These are phyloP conservation scores for Aquilaria malaccensis DNA, from an alignment of 345 rosid genomes.

Conservation along the genomic window DNA sequence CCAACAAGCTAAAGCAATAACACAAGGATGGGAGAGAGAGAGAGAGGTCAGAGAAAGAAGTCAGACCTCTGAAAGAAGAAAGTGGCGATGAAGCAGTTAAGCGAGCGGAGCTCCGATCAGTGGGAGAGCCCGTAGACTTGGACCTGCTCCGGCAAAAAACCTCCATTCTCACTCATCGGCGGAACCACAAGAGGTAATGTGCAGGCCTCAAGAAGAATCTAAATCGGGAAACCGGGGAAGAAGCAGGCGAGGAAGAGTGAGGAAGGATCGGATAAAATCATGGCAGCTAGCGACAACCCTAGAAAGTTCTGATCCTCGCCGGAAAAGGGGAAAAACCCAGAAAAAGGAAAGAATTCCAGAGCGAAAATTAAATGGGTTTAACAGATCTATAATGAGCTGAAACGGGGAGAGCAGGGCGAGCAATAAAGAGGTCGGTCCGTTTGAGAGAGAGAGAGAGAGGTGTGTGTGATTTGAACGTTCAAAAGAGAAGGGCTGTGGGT, in stretches of 20 bases:
- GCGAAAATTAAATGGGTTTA: conserved; percentile 3
- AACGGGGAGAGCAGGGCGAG: conserved; percentile 14
- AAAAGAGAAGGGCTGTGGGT: conserved; percentile 21
- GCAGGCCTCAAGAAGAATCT: conserved; percentile 11
- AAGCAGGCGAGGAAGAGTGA: conserved; percentile 13
- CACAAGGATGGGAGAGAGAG: background rate
- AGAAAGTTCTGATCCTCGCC: background rate
- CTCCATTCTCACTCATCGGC: conserved; percentile 46
- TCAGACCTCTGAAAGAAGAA: conserved; percentile 33
- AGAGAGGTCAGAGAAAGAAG: too few species aligned
- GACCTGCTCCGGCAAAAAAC: conserved; percentile 30
- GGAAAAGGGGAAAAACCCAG: background rate
- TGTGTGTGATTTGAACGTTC: conserved; percentile 55
- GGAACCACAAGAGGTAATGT: conserved; percentile 1
- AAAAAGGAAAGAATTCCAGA: background rate
- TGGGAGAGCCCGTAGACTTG: conserved; percentile 14
- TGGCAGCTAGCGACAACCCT: background rate
- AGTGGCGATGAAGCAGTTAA: conserved; percentile 15
- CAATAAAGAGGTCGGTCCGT: conserved; percentile 18
- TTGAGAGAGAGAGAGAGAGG: conserved; percentile 9
- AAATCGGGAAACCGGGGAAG: conserved; percentile 25
- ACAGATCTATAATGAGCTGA: background rate
- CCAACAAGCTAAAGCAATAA: background rate
- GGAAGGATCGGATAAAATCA: conserved; percentile 23
- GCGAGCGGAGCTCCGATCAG: conserved; percentile 29